Evolutionary conservation across 345 rosid species (phyloP).

Genomic region (Eucalyptus caleyi): DNA sequence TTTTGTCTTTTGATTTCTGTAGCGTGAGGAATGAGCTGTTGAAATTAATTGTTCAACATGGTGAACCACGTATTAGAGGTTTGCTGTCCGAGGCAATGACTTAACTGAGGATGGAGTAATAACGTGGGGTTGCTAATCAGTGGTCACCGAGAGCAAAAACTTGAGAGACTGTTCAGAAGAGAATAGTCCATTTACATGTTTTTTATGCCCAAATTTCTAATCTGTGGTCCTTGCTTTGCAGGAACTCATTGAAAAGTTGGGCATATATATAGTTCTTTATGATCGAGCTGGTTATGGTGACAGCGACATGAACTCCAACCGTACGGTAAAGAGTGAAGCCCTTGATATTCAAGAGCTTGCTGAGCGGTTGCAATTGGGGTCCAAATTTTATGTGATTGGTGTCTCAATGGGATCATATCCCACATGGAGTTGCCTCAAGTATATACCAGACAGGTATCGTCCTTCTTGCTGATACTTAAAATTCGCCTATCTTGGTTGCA

Average conservation of each 20-base stretch:
- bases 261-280: conserved; percentile 49
- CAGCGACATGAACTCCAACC: conserved; percentile 62
- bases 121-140: not conserved
- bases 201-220: not conserved
- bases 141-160: not conserved
- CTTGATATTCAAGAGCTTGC: conserved; percentile 70
- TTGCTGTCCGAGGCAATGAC: not conserved
- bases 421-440: conserved; percentile 78
- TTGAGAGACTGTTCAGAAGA: not conserved
- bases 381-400: conserved; percentile 67
- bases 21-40: not conserved
- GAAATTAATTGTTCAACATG: not conserved
- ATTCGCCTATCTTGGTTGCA: not conserved
- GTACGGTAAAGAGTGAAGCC: conserved; percentile 76
- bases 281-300: conserved; percentile 95
- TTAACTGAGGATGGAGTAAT: not conserved
- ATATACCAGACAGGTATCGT: conserved; percentile 70
- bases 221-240: conserved; percentile 33
- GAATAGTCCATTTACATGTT: not conserved
- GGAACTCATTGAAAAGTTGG: conserved; percentile 57
- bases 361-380: conserved; percentile 49
- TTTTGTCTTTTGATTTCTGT: not conserved
- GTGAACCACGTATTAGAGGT: not conserved
- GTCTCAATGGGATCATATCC: conserved; percentile 91
- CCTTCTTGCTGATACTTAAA: not conserved